Base-by-base conservation (phyloP, 2,329 filamentous ascomycete species). In the Aspergillus japonicus region DNA sequence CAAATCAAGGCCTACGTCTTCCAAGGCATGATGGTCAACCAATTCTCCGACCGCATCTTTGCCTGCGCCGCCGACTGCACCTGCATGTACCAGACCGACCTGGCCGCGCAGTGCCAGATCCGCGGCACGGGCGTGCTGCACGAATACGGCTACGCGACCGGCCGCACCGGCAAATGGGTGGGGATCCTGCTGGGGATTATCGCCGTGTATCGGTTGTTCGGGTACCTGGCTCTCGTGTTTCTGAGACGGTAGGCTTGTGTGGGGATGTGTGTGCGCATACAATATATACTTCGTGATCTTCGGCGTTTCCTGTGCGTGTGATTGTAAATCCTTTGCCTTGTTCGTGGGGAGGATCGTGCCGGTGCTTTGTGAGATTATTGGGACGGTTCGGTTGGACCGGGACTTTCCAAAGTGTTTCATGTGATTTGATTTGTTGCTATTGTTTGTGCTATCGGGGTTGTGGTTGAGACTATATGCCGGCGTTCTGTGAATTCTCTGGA, bases 11-110 rank as follows among this genome's bases (percentile, higher is more conserved):
- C 82, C 47, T 96, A 93, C 68, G 91, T 96, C 3, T 96, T 96
- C 72, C 86, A 94, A 71, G 91, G 90, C 14, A 95, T 96, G 91
- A 95, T 96, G 90, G 87, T 94, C 56, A 96, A 95, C 69, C 90
- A 96, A 77, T 95, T 96, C 72, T 78, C 79, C 1, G 65, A 83
- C 19, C 80, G 90, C 14, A 82, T 78, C 3, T 96, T 90, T 73
- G 72, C 76, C 3, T 94, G 90, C 70, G 76, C 81, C 63, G 62
- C 70, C 0, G 75, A 74, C 0, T 92, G 86, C 66, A 81, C 82
- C 47, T 96, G 91, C 77, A 89, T 91, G 85, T 95, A 89, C 73
- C 75, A 82, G 42, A 88, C 84, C 5, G 80, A 83, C 62, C 71
- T 92, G 59, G 83, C 83, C 47, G 70, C 79, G 33, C 75, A 89